phyloP scores from a whole-genome alignment of 2,329 filamentous ascomycete genomes.

The Paracoccidioides brasiliensis region DNA sequence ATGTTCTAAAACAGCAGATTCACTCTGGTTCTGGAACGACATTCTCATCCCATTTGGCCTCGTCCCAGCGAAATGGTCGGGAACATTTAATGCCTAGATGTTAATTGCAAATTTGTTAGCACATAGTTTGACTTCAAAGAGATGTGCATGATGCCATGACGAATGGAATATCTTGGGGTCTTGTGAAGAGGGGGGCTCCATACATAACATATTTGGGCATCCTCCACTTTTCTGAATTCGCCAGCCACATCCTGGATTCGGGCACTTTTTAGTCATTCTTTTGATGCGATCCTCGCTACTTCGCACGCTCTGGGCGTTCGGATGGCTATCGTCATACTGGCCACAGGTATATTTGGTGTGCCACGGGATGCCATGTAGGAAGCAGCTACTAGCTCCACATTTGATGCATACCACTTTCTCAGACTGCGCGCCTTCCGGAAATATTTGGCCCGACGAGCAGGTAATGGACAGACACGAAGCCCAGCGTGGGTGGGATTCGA shows the following conservation, averaged over 20 bases:
- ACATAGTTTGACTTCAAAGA: background rate
- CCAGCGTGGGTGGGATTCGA: slow-evolving; percentile 4
- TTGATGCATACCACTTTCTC: slow-evolving; percentile 7
- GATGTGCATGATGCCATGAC: no score
- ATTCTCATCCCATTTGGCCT: background rate
- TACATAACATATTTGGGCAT: slow-evolving; percentile 10
- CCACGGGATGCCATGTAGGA: slow-evolving; percentile 10
- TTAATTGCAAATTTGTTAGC: background rate
- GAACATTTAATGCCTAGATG: background rate
- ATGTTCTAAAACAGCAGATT: background rate
- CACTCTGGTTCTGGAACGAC: background rate
- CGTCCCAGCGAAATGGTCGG: background rate
- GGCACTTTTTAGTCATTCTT: slow-evolving; percentile 10
- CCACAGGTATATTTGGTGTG: slow-evolving; percentile 10
- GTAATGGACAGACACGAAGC: background rate
- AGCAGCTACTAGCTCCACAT: slow-evolving; percentile 10
- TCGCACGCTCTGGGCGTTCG: background rate
- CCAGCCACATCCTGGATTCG: slow-evolving; percentile 7
- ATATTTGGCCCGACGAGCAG: slow-evolving; percentile 3
- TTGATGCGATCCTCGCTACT: slow-evolving; percentile 8
- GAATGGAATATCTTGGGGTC: no score
- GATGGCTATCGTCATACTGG: slow-evolving; percentile 7
- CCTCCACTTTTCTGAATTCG: slow-evolving; percentile 12
- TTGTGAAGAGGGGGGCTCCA: background rate
- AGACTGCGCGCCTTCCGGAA: background rate